These are phyloP conservation scores for Penicillium coprophilum DNA, from an alignment of 495 filamentous ascomycete genomes.

Conservation along the genomic window DNA sequence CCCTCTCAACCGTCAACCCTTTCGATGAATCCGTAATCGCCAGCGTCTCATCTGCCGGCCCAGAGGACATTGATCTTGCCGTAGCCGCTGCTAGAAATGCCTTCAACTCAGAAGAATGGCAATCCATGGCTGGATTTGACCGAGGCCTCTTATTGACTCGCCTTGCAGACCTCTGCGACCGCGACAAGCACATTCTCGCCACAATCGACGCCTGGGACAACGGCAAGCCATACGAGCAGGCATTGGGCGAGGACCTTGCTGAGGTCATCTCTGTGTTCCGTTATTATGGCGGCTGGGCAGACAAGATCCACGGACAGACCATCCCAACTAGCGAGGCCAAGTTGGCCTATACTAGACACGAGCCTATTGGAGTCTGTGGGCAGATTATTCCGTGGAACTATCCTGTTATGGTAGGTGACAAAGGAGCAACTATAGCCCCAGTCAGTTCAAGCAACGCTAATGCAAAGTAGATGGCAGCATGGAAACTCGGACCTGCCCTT, in stretches of 20 bases:
- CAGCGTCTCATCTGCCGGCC: constrained; percentile 70
- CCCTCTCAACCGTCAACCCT: neutral
- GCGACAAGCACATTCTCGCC: constrained; percentile 66
- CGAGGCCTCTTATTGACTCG: constrained; percentile 69
- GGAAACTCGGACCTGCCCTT: constrained; percentile 68
- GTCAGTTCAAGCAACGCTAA: neutral
- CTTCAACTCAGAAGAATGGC: constrained; percentile 72
- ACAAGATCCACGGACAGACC: constrained; percentile 76
- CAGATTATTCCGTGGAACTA: constrained; percentile 90
- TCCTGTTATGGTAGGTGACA: constrained; percentile 45
- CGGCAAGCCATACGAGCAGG: constrained; percentile 67
- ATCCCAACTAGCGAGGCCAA: constrained; percentile 70
- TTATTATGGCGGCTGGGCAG: constrained; percentile 74
- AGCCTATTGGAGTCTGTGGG: constrained; percentile 79
- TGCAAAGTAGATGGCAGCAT: constrained; percentile 68
- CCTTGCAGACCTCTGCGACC: constrained; percentile 62
- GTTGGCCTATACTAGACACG: constrained; percentile 76
- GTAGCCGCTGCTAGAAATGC: constrained; percentile 74
- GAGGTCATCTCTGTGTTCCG: constrained; percentile 64
- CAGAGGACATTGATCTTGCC: constrained; percentile 73
- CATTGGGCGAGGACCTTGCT: constrained; percentile 62
- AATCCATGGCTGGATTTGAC: constrained; percentile 61
- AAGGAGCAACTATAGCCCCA: neutral
- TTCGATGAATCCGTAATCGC: constrained; percentile 47
- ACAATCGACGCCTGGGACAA: constrained; percentile 89